Conservation (phyloP, 805 yeast genomes). For the Lachancea cidri region DNA sequence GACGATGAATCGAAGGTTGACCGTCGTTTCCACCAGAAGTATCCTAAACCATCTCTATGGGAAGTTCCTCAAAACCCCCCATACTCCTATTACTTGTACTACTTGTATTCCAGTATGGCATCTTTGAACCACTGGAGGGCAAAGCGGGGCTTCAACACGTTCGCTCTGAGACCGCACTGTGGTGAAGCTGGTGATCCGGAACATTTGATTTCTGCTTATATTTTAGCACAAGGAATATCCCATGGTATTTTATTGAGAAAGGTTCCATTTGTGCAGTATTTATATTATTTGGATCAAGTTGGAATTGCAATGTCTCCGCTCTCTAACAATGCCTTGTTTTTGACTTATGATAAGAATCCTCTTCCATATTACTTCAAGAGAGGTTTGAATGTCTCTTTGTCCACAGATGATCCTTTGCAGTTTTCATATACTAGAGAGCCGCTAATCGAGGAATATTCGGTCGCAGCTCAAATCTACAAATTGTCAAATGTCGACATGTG, state of each 20-base stretch:
- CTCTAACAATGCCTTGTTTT: slow-evolving; percentile 90
- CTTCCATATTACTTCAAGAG: slow-evolving; percentile 85
- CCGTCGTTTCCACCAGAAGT: slow-evolving; percentile 72
- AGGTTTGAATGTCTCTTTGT: slow-evolving; percentile 89
- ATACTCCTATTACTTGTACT: slow-evolving; percentile 91
- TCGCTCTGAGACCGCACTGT: slow-evolving; percentile 95
- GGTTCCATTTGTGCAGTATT: slow-evolving; percentile 89
- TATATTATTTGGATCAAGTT: slow-evolving; percentile 89
- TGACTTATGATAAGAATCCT: slow-evolving; percentile 96
- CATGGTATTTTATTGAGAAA: slow-evolving; percentile 94
- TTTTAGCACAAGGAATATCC: slow-evolving; percentile 86
- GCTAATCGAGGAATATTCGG: slow-evolving; percentile 93
- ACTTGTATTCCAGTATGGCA: slow-evolving; percentile 79
- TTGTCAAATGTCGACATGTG: slow-evolving; percentile 95
- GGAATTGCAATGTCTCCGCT: slow-evolving; percentile 98
- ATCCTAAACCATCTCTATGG: slow-evolving; percentile 87
- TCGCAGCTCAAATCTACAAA: slow-evolving; percentile 96
- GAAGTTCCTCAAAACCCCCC: slow-evolving; percentile 79
- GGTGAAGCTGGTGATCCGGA: slow-evolving; percentile 99
- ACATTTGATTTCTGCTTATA: slow-evolving; percentile 83
- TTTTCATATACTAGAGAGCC: slow-evolving; percentile 97
- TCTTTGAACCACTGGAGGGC: slow-evolving; percentile 82
- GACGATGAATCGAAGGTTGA: slow-evolving; percentile 96
- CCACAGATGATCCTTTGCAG: slow-evolving; percentile 97
- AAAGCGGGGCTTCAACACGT: slow-evolving; percentile 72